phyloP scores from a whole-genome alignment of 2,329 filamentous ascomycete species.

The Ophiostoma angusticollis region DNA sequence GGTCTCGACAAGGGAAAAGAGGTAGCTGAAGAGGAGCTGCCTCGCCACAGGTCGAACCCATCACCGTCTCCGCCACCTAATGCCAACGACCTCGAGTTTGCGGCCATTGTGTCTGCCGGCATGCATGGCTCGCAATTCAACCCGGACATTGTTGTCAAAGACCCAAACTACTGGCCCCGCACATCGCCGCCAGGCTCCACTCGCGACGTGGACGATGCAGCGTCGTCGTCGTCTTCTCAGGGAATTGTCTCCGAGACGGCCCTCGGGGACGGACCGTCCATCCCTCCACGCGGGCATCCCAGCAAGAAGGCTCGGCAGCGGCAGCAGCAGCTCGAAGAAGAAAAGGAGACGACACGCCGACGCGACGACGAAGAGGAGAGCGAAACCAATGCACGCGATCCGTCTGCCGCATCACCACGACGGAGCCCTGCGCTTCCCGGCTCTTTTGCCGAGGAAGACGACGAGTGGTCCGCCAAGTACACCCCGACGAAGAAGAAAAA shows the following conservation, averaged over 20 bases:
- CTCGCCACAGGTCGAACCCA: constrained; percentile 3
- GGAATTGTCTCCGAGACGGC: constrained; percentile 14
- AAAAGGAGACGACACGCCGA: not conserved
- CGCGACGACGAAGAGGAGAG: not conserved
- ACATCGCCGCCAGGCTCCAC: constrained; percentile 50
- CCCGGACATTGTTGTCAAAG: constrained; percentile 55
- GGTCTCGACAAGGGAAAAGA: constrained; percentile 6
- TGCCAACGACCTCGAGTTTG: constrained; percentile 56
- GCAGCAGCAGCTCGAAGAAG: not conserved
- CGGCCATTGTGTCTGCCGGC: constrained; percentile 55
- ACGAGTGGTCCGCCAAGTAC: constrained; percentile 11
- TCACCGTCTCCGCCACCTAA: constrained; percentile 23
- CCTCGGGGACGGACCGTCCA: constrained; percentile 9
- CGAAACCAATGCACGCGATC: not conserved
- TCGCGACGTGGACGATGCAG: constrained; percentile 28
- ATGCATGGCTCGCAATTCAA: constrained; percentile 58
- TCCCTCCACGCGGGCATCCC: constrained; percentile 1
- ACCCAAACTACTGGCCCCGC: constrained; percentile 49
- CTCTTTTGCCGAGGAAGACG: constrained; percentile 1
- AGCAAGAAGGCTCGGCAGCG: constrained; percentile 8
- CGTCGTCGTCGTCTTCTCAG: constrained; percentile 3
- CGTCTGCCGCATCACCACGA: not conserved
- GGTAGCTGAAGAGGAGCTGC: constrained; percentile 10
- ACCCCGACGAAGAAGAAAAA: constrained; percentile 23
- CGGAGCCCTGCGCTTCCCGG: not conserved